Evolutionary conservation across 2,329 filamentous ascomycete species (phyloP).

Genomic region (Aureobasidium sp.): DNA sequence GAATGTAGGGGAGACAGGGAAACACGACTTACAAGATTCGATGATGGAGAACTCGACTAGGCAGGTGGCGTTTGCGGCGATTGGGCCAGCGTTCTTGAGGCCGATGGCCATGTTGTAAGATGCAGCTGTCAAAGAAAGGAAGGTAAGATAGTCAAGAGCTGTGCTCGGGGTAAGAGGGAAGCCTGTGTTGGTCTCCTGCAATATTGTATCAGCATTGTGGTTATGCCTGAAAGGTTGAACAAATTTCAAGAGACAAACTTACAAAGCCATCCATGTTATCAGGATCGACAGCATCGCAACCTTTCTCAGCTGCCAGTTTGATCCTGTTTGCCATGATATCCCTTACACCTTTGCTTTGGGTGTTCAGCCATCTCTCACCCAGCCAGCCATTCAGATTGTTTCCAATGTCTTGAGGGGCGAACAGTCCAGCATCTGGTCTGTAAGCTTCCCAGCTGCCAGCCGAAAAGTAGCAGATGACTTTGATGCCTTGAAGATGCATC

Average conservation of each 20-base stretch:
- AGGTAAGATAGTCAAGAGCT: conserved; percentile 53
- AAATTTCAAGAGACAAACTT: not conserved
- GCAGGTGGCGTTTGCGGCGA: conserved; percentile 46
- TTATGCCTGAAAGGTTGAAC: too few relatives aligned
- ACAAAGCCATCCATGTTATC: conserved; percentile 21
- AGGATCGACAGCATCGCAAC: conserved; percentile 33
- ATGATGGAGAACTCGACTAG: conserved; percentile 61
- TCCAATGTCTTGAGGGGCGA: conserved; percentile 51
- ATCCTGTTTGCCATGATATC: conserved; percentile 58
- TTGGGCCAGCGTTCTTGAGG: conserved; percentile 60
- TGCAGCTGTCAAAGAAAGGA: conserved; percentile 50
- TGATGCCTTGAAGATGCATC: conserved; percentile 47
- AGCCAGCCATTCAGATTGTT: conserved; percentile 55
- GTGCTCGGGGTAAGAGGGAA: conserved; percentile 51
- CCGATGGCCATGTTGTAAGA: conserved; percentile 53
- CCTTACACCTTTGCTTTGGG: conserved; percentile 52
- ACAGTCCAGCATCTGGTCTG: conserved; percentile 51
- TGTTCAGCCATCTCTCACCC: conserved; percentile 60
- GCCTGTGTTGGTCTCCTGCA: conserved; percentile 50
- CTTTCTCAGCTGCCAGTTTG: conserved; percentile 44
- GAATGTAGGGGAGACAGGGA: too few relatives aligned
- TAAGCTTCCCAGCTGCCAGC: conserved; percentile 62
- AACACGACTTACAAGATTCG: conserved; percentile 50
- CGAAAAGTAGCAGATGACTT: conserved; percentile 69
- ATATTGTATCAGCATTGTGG: too few relatives aligned